These are phyloP conservation scores for Termitomyces sp. DNA, from an alignment of 768 basidiomycete genomes.

Conservation along the genomic window DNA sequence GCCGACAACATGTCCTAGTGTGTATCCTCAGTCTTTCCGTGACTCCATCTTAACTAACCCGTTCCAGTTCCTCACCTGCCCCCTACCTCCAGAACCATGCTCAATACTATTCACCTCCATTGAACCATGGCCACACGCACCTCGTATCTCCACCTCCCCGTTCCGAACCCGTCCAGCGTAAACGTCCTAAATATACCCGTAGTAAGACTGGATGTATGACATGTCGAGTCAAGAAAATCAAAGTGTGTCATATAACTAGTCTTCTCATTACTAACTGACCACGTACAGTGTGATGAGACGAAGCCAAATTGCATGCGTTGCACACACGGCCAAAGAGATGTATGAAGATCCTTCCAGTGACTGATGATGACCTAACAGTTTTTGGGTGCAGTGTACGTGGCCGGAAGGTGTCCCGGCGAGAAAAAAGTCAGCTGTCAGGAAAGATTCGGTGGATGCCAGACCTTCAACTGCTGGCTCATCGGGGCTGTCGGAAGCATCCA, in stretches of 20 bases:
- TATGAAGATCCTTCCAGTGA: conserved; percentile 26
- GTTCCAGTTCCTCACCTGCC: conserved; percentile 28
- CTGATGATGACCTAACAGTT: conserved; percentile 5
- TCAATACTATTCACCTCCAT: conserved; percentile 33
- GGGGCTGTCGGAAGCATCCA: conserved; percentile 63
- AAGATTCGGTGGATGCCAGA: conserved; percentile 54
- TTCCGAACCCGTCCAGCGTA: conserved; percentile 50
- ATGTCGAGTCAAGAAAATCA: conserved; percentile 92
- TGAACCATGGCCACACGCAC: conserved; percentile 41
- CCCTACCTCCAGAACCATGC: conserved; percentile 34
- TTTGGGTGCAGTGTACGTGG: conserved; percentile 65
- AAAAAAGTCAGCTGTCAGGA: conserved; percentile 55
- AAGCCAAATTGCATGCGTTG: conserved; percentile 87
- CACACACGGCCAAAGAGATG: conserved; percentile 79
- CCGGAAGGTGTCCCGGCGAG: conserved; percentile 71
- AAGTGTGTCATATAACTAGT: conserved; percentile 45
- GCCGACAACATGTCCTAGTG: conserved; percentile 52
- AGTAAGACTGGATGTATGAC: conserved; percentile 94
- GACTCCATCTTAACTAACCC: conserved; percentile 17
- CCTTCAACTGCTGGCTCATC: conserved; percentile 77
- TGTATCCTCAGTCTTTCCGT: conserved; percentile 18
- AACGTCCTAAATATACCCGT: conserved; percentile 89
- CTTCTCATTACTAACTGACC: conserved; percentile 3
- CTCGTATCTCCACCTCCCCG: conserved; percentile 42
- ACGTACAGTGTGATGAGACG: conserved; percentile 76